Evolutionary conservation across 257 asterid genomes (phyloP).

Genomic region (Euphrasia confusa): DNA sequence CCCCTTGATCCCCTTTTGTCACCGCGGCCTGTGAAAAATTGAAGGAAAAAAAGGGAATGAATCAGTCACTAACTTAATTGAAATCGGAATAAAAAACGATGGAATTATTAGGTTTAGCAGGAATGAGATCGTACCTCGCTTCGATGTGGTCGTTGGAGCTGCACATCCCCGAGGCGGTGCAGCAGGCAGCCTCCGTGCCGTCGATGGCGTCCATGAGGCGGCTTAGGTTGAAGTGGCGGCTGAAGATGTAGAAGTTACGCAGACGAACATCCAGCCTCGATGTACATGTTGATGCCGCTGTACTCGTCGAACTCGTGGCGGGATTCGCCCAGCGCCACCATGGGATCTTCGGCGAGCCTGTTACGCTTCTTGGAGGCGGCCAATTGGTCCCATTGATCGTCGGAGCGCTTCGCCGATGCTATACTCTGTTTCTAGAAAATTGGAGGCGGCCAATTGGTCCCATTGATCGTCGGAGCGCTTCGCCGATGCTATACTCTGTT

Average conservation of each 20-base stretch:
- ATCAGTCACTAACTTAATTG: not conserved
- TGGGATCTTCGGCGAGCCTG: constrained; percentile 40
- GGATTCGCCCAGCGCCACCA: constrained; percentile 47
- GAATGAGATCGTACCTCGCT: constrained; percentile 35
- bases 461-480: constrained; percentile 12
- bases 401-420: constrained; percentile 1
- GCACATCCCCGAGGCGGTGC: constrained; percentile 78
- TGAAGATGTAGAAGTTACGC: constrained; percentile 65
- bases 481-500: not conserved
- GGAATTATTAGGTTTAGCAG: not conserved
- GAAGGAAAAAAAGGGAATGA: not conserved
- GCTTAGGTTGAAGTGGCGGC: constrained; percentile 67
- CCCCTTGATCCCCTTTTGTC: constrained; percentile 55
- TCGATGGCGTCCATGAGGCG: constrained; percentile 65
- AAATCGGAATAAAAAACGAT: not conserved
- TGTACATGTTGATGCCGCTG: constrained; percentile 78
- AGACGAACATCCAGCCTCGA: constrained; percentile 73
- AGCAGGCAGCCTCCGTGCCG: constrained; percentile 74
- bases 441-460: constrained; percentile 10
- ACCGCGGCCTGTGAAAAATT: constrained; percentile 37
- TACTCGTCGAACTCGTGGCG: constrained; percentile 83
- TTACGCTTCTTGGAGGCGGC: constrained; percentile 11
- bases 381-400: constrained; percentile 8
- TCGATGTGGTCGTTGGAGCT: constrained; percentile 63
- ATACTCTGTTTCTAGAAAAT: too few species aligned